These are phyloP conservation scores for Cytospora mali DNA, from an alignment of 2,329 filamentous ascomycete genomes.

Conservation along the genomic window DNA sequence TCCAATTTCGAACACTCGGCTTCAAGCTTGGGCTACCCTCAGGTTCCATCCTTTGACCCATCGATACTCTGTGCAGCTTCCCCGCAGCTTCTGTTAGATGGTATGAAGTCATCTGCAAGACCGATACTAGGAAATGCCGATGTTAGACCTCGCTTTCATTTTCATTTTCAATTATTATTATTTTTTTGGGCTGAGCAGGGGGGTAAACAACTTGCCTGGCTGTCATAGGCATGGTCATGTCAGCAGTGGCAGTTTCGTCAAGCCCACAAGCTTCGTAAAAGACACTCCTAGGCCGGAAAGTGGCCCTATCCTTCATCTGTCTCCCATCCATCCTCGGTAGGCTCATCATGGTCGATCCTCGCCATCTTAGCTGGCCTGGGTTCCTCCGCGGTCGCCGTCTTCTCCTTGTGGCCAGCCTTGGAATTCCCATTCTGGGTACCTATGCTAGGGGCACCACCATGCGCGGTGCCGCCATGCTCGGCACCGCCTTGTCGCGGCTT, in stretches of 20 bases:
- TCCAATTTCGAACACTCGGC: too few relatives aligned
- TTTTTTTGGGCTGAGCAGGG: background rate
- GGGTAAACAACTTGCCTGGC: background rate
- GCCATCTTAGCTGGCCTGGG: conserved; percentile 8
- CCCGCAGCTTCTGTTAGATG: too few relatives aligned
- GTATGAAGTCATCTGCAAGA: too few relatives aligned
- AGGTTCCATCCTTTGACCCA: too few relatives aligned
- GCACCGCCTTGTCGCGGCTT: background rate
- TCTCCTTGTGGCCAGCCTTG: background rate
- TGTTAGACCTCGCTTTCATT: background rate
- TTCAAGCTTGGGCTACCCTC: too few relatives aligned
- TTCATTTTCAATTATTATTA: too few relatives aligned
- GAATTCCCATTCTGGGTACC: too few relatives aligned
- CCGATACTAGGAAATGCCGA: background rate
- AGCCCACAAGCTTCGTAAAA: background rate
- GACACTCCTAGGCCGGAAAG: background rate
- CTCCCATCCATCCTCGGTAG: background rate
- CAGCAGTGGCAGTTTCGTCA: background rate
- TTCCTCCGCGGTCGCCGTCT: background rate
- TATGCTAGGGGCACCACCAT: background rate
- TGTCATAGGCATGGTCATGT: background rate
- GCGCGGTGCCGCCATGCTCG: too few relatives aligned
- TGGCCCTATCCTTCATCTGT: background rate
- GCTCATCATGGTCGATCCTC: background rate
- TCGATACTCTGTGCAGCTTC: too few relatives aligned